Evolutionary conservation across 2,329 filamentous ascomycete genomes (phyloP).

Genomic region (Geosmithia putterillii): DNA sequence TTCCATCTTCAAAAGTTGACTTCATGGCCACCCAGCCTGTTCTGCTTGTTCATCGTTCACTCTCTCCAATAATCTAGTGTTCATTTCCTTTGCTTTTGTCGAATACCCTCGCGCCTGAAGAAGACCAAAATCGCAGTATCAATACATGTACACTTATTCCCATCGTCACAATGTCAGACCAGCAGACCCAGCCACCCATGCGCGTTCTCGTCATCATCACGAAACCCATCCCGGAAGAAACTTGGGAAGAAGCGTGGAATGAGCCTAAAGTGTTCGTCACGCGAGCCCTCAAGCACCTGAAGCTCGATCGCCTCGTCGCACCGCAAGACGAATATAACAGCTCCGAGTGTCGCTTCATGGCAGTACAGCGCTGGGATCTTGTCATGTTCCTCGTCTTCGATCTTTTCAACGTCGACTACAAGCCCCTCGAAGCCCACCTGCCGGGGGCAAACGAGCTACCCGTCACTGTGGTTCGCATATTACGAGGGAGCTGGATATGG

Average conservation of each 20-base stretch:
- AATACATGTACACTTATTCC: too few species aligned
- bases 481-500: neutral
- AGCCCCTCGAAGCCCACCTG: constrained; percentile 1
- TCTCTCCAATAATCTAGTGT: too few species aligned
- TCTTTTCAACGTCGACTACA: constrained; percentile 2
- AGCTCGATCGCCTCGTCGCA: constrained; percentile 1
- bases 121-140: too few species aligned
- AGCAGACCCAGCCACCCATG: neutral
- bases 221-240: neutral
- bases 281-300: constrained; percentile 1
- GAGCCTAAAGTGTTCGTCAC: constrained; percentile 2
- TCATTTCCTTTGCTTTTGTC: too few species aligned
- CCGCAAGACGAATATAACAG: constrained; percentile 2
- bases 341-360: constrained; percentile 2
- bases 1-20: too few species aligned
- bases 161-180: too few species aligned
- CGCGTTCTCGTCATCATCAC: constrained; percentile 1
- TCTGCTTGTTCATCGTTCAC: too few species aligned
- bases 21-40: too few species aligned
- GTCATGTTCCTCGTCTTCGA: constrained; percentile 1
- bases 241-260: constrained; percentile 2
- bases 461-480: constrained; percentile 1
- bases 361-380: constrained; percentile 2
- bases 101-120: too few species aligned
- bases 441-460: constrained; percentile 2